Base-by-base conservation (phyloP, 2,329 filamentous ascomycete genomes). In the Fusarium sambucinum region DNA sequence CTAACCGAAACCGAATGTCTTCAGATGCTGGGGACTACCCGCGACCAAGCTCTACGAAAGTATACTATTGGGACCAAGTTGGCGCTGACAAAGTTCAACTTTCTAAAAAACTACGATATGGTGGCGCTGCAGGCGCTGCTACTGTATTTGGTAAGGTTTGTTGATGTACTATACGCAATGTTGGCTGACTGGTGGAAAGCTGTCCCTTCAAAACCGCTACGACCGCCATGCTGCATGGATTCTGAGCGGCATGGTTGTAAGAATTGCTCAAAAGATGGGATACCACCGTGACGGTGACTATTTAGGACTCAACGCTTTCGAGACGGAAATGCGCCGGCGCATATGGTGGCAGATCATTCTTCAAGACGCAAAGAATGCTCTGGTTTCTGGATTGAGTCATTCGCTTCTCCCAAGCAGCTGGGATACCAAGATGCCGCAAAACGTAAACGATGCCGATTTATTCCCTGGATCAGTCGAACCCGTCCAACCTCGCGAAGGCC, bases 211-310 rank as follows among this genome's bases (percentile, higher is more conserved):
- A 53, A 85, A 86, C 33, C 83, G 85, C 8, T 87, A 87, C 70
- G 85, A 89, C 63, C 83, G 84, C 4, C 86, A 89, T 68, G 84
- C 85, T 3, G 81, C 85, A 6, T 90, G 87, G 86, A 84, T 89
- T 42, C 73, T 90, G 23, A 87, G 86, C 52, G 88, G 88, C 6
- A 80, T 88, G 17, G 81, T 87, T 7, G 81, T 91, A 33, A 84
- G 89, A 21, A 87, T 91, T 53, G 89, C 88, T 2, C 86, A 90
- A 73, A 89, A 89, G 73, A 89, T 91, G 83, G 89, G 89, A 1
- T 81, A 91, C 47, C 88, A 91, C 63, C 83, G 86, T 14, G 89
- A 91, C 61, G 88, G 87, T 35, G 83, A 85, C 61, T 76, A 78
- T 19, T 79, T 89, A 8, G 84, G 84, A 3, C 79, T 90, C 3